phyloP scores from a whole-genome alignment of 2,329 filamentous ascomycete genomes.

The Colletotrichum sp. region DNA sequence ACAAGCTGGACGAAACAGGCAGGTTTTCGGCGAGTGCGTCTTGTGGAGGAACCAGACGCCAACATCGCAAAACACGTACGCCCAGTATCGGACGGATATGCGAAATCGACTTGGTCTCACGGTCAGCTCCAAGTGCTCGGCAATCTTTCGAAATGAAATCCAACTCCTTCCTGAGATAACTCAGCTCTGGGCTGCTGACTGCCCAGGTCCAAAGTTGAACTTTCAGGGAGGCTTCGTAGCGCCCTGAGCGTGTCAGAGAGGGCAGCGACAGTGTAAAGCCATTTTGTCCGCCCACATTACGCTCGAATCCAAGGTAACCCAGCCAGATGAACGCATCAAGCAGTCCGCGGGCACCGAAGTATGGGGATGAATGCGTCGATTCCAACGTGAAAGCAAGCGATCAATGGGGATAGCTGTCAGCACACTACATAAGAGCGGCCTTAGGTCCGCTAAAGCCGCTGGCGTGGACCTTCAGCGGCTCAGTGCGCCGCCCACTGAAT shows the following conservation, averaged over 20 bases:
- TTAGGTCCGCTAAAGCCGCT: neutral
- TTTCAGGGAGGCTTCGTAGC: neutral
- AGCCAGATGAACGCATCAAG: neutral
- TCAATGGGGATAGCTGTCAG: neutral
- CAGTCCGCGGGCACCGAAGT: neutral
- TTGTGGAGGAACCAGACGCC: neutral
- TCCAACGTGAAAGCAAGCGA: neutral
- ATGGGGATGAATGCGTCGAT: neutral
- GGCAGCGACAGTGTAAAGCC: neutral
- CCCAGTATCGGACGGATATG: neutral
- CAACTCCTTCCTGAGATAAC: neutral
- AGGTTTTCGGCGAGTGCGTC: neutral
- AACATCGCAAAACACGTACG: neutral
- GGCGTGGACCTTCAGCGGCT: neutral
- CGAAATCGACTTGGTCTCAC: neutral
- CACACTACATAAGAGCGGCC: neutral
- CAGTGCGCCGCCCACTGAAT: neutral
- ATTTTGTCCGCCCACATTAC: neutral
- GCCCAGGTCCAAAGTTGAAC: neutral
- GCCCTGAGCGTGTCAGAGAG: neutral
- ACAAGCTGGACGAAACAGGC: neutral
- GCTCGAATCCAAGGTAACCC: neutral
- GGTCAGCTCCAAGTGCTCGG: neutral
- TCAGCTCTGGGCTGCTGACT: neutral
- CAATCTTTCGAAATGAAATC: neutral